Percentiles rank a stretch among this genome's conserved stretches.
Evolutionary conservation across 2,329 filamentous ascomycete species (phyloP).

Genomic region (Fusarium tupiense): DNA sequence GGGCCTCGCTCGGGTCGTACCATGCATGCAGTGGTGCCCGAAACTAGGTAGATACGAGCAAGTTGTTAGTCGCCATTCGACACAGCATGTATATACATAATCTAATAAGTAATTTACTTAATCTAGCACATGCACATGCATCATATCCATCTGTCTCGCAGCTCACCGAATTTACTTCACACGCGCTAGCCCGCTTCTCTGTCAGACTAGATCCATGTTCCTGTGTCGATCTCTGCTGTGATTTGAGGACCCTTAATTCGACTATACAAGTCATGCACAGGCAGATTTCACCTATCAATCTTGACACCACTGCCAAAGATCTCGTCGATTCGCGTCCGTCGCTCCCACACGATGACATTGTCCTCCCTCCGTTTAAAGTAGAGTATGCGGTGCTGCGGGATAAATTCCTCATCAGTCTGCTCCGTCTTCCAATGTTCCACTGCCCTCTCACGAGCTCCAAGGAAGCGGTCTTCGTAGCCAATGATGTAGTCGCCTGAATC

Average conservation of each 20-base stretch:
- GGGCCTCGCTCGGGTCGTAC: neutral
- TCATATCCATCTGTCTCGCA: slow-evolving; percentile 1
- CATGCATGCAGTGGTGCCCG: slow-evolving; percentile 8
- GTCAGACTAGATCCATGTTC: neutral
- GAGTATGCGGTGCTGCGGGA: slow-evolving; percentile 70
- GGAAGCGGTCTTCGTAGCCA: slow-evolving; percentile 70
- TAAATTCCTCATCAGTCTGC: slow-evolving; percentile 72
- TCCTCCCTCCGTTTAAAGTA: slow-evolving; percentile 68
- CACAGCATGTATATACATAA: neutral
- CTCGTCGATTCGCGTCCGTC: slow-evolving; percentile 61
- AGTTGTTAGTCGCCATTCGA: neutral
- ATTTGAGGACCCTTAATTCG: slow-evolving; percentile 14
- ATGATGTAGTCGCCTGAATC: slow-evolving; percentile 64
- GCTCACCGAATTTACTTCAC: slow-evolving; percentile 16
- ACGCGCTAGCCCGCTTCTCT: neutral
- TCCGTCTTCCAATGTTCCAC: slow-evolving; percentile 68
- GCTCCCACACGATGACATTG: slow-evolving; percentile 65
- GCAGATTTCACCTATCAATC: slow-evolving; percentile 4
- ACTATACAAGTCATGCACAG: slow-evolving; percentile 1
- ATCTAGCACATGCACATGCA: slow-evolving; percentile 3
- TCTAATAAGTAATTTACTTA: neutral
- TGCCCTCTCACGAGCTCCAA: slow-evolving; percentile 62
- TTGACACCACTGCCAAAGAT: slow-evolving; percentile 65
- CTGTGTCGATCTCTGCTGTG: neutral
- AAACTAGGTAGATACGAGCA: neutral